Evolutionary conservation across 768 basidiomycete species (phyloP).

Genomic region (Boletus rubroflammeus): DNA sequence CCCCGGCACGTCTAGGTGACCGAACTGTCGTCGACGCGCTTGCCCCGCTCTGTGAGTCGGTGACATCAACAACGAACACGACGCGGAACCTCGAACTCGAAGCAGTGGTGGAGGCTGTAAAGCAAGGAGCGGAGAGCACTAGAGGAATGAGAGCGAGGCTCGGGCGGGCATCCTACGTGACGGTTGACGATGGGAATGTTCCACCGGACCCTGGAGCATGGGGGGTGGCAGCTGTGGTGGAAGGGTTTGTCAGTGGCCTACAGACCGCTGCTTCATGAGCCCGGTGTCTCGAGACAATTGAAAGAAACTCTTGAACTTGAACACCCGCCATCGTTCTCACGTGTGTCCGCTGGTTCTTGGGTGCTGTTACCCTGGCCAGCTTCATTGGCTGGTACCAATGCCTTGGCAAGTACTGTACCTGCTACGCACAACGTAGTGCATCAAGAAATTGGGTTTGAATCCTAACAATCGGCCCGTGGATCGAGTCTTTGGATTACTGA

Average conservation of each 20-base stretch:
- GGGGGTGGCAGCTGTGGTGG: conserved; percentile 43
- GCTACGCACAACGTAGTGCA: too few relatives aligned
- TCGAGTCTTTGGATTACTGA: too few relatives aligned
- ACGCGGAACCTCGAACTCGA: neutral
- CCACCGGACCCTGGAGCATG: conserved; percentile 57
- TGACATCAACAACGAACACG: neutral
- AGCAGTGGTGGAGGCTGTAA: conserved; percentile 32
- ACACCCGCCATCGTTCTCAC: too few relatives aligned
- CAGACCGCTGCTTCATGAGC: neutral
- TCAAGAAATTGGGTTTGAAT: too few relatives aligned
- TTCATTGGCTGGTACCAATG: too few relatives aligned
- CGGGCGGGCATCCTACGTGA: conserved; percentile 51
- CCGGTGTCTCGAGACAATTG: neutral
- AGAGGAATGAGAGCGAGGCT: conserved; percentile 44
- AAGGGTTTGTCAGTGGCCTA: conserved; percentile 34
- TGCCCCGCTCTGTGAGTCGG: conserved; percentile 40
- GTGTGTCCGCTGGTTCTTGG: too few relatives aligned
- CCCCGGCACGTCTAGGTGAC: conserved; percentile 50
- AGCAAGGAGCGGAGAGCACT: conserved; percentile 45
- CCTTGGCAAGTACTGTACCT: too few relatives aligned
- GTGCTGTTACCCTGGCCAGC: too few relatives aligned
- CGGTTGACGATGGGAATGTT: conserved; percentile 23
- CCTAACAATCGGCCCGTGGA: too few relatives aligned
- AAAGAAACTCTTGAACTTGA: neutral
- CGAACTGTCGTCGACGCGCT: conserved; percentile 58